Evolutionary conservation across 129 eudicot species (phyloP), one percentile per base, ranked within the genome.

Genomic region (Silybum marianum): DNA sequence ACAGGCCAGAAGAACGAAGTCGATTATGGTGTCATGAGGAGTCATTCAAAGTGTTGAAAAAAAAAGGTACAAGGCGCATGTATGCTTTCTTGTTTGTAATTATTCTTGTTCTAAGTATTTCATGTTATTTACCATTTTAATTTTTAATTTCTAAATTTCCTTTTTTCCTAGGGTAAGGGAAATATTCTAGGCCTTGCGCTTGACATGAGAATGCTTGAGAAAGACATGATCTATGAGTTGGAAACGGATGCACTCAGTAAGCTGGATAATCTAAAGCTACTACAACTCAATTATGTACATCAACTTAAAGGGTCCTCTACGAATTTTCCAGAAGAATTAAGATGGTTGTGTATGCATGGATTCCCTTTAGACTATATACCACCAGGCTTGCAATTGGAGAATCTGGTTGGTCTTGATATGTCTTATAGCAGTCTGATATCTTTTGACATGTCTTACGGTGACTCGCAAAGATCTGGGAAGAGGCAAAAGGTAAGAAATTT

Each of bases 401-500:
- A 32, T 32, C 36, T 32, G 36, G 36, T 32, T 32, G 6, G 5
- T 32, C 36, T 32, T 32, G 36, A 32, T 4, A 32, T 32, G 36
- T 32, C 36, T 3, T 32, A 32, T 19, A 18, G 66, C 23, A 58
- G 9, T 0, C 7, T 58, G 3, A 9, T 18, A n/a, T 58, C 23
- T 58, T n/a, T 58, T 6, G 66, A n/a, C 66, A n/a, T 58, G 66
- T 58, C 66, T 5, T 58, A 58, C 6, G 6, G 6, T 32, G 6
- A 32, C 36, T 0, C 6, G 0, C 36, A 32, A 3, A 4, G 6
- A 32, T 4, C 36, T 32, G 36, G 36, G 36, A 32, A 3, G 36
- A 32, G 19, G 68, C 79, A 62, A 81, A 81, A 73, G 74, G 84
- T 81, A 72, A 9, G 14, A 40, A 40, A 40, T 9, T 40, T 1